Evolutionary conservation across 352 stramenopile species (phyloP).

Genomic region (Pythium monospermum): DNA sequence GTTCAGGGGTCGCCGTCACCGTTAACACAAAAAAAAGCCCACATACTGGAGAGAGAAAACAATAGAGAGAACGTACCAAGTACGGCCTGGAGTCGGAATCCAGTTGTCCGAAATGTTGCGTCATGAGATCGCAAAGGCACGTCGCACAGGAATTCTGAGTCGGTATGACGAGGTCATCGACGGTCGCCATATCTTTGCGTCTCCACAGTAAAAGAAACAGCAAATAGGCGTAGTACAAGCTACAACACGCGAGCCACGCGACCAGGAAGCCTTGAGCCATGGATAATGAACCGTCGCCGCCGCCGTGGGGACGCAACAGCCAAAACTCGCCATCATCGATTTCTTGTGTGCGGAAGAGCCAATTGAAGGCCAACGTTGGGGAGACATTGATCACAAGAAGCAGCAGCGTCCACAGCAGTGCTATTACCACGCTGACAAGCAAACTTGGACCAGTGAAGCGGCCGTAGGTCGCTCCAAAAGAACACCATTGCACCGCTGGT

Average conservation of each 20-base stretch:
- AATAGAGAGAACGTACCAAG: conserved; percentile 8
- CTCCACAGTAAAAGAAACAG: conserved; percentile 9
- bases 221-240: conserved; percentile 14
- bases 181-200: conserved; percentile 7
- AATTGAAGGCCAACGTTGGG: conserved; percentile 14
- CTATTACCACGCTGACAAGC: background rate
- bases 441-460: conserved; percentile 13
- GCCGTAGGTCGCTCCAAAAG: conserved; percentile 11
- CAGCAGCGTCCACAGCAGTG: conserved; percentile 10
- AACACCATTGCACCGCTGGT: conserved; percentile 2
- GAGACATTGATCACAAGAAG: conserved; percentile 12
- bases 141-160: conserved; percentile 1
- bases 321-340: conserved; percentile 19
- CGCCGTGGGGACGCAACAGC: conserved; percentile 8
- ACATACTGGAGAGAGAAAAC: background rate
- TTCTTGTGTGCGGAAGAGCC: conserved; percentile 1
- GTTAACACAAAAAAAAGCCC: too few species aligned
- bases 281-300: too few species aligned
- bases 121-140: conserved; percentile 10
- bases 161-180: conserved; percentile 7
- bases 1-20: too few species aligned
- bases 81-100: conserved; percentile 13
- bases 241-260: background rate
- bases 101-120: conserved; percentile 3
- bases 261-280: background rate